phyloP scores from a whole-genome alignment of 2,329 filamentous ascomycete species.

The Penicillium vulpinum region DNA sequence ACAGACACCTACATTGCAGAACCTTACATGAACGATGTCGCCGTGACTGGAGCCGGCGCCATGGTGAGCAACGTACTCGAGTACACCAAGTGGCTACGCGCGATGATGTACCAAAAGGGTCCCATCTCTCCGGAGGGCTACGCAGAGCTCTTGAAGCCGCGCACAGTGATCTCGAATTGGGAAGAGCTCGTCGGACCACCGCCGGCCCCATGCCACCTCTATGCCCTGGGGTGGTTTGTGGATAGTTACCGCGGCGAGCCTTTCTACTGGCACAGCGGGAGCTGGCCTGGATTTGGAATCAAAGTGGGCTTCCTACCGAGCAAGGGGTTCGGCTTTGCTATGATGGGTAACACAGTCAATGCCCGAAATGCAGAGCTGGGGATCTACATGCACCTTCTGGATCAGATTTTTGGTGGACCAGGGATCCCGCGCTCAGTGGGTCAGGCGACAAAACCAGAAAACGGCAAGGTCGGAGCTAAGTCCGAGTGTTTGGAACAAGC shows the following conservation, averaged over 20 bases:
- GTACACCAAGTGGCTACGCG: slow-evolving; percentile 27
- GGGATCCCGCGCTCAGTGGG: not conserved
- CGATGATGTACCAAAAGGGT: slow-evolving; percentile 18
- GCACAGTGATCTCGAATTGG: slow-evolving; percentile 9
- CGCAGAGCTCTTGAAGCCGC: slow-evolving; percentile 15
- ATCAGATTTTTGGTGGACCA: not conserved
- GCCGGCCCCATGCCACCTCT: slow-evolving; percentile 13
- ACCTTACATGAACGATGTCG: slow-evolving; percentile 16
- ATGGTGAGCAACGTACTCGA: slow-evolving; percentile 31
- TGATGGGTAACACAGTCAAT: slow-evolving; percentile 24
- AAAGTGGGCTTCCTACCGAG: slow-evolving; percentile 27
- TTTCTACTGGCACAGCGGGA: slow-evolving; percentile 24
- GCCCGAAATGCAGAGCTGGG: slow-evolving; percentile 11
- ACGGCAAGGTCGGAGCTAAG: not conserved
- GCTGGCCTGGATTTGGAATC: slow-evolving; percentile 24
- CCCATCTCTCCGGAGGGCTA: slow-evolving; percentile 19
- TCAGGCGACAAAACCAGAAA: too few species aligned
- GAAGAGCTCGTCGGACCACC: slow-evolving; percentile 12
- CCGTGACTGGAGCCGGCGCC: slow-evolving; percentile 21
- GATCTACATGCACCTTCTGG: slow-evolving; percentile 17
- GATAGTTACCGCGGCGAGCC: slow-evolving; percentile 22
- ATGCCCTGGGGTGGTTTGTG: slow-evolving; percentile 27
- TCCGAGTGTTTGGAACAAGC: not conserved
- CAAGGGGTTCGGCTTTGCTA: slow-evolving; percentile 22
- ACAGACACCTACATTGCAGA: slow-evolving; percentile 13